Percentiles rank a stretch among this genome's conserved stretches.
Conservation (phyloP, 1,284 basidiomycete species). For the Malassezia globosa region DNA sequence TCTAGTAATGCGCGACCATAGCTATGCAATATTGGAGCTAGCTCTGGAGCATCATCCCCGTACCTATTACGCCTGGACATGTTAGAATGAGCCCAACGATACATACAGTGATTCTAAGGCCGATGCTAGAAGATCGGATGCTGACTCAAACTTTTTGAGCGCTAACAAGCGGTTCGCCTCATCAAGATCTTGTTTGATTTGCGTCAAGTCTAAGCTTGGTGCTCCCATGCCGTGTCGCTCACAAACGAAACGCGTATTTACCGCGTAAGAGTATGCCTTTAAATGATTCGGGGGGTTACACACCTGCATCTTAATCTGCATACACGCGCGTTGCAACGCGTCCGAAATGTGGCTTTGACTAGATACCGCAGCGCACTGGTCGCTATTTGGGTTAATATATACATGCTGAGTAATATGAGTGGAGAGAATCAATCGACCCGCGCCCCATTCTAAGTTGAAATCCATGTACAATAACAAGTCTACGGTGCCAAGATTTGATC, state of each 20-base stretch:
- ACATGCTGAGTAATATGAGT: too few species aligned
- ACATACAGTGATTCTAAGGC: constrained; percentile 33
- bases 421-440: too few species aligned
- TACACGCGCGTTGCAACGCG: neutral
- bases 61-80: constrained; percentile 18
- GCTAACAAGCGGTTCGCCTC: constrained; percentile 34
- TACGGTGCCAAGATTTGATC: too few species aligned
- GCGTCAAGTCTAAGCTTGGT: neutral
- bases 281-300: too few species aligned
- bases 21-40: constrained; percentile 38
- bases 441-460: too few species aligned
- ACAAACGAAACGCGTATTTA: too few species aligned
- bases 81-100: neutral
- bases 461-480: too few species aligned
- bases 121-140: constrained; percentile 28
- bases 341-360: too few species aligned
- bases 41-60: constrained; percentile 30
- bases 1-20: constrained; percentile 42
- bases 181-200: constrained; percentile 18
- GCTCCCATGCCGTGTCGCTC: too few species aligned
- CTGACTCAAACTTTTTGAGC: constrained; percentile 28
- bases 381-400: too few species aligned
- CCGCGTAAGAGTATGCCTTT: too few species aligned
- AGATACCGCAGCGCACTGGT: too few species aligned
- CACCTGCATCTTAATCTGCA: neutral